phyloP scores from a whole-genome alignment of 192 early-diverging fungal species.

The Podila epigama region DNA sequence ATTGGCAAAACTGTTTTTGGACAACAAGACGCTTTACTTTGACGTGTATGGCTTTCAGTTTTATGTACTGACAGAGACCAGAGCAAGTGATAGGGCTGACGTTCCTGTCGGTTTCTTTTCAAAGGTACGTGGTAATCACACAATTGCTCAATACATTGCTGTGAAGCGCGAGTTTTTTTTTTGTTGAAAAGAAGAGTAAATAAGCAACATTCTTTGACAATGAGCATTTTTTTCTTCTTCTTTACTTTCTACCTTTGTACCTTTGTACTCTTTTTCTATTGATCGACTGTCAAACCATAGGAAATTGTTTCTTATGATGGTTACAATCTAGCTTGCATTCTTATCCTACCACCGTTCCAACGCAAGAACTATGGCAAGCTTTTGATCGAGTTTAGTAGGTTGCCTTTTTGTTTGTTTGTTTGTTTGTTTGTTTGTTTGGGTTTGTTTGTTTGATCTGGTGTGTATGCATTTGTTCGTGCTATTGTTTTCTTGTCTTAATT shows the following conservation, averaged over 20 bases:
- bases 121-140: slow-evolving; percentile 64
- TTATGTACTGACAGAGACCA: slow-evolving; percentile 80
- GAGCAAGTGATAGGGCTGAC: slow-evolving; percentile 50
- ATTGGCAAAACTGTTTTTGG: slow-evolving; percentile 93
- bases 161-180: background rate
- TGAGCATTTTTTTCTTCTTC: background rate
- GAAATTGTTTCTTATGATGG: slow-evolving; percentile 86
- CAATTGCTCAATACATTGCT: background rate
- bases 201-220: background rate
- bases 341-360: slow-evolving; percentile 88
- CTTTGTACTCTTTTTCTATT: no score
- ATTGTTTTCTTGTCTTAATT: background rate
- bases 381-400: slow-evolving; percentile 92
- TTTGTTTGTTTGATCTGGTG: background rate
- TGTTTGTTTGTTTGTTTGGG: background rate
- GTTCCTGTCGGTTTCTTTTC: slow-evolving; percentile 95
- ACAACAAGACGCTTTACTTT: slow-evolving; percentile 97
- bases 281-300: no score
- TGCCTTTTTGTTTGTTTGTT: background rate
- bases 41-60: slow-evolving; percentile 95
- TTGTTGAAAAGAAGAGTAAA: background rate
- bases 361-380: slow-evolving; percentile 84
- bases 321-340: slow-evolving; percentile 92
- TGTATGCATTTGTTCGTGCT: background rate
- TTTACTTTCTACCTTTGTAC: background rate